Base-by-base conservation (phyloP, 768 basidiomycete species). In the Trametes punicea region DNA sequence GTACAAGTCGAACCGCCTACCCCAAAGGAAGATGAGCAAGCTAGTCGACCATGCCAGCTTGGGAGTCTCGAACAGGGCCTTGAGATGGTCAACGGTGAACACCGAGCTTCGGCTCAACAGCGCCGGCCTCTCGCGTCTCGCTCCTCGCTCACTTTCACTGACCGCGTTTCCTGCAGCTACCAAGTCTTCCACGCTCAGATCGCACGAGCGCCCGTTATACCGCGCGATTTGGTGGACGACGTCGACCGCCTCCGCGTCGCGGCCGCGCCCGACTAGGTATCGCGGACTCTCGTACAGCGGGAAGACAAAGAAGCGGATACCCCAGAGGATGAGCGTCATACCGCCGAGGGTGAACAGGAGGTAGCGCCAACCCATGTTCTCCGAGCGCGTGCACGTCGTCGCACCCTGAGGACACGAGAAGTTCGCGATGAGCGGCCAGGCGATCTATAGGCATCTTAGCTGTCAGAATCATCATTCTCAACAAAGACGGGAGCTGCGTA, bases 301-400 rank as follows among this genome's bases (percentile, higher is more conserved):
- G 70, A 85, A 84, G 25, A 73, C 61, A 64, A 81, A 78, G 67
- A 81, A 75, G 36, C 82, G 79, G 59, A 80, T 55, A 10, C 64
- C 70, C 75, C 80, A 83, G n/a, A 82, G 67, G 49, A 82, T 55
- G 33, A 85, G 70, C 23, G 75, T 81, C 36, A 83, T 57, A 8
- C 74, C 81, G 2, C 83, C 81, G 34, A 83, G 75, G 0, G 74
- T 73, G 64, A 81, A 76, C 29, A 83, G 68, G 23, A 83, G 74
- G 63, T 84, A 84, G 26, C 84, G 72, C 83, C 84, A 85, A 21
- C 84, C 83, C 82, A 81, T 84, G 60, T 84, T 85, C 18, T 78
- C 60, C 2, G 72, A 65, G 45, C 70, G 74, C 33, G 72, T 55
- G 57, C 80, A 80, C 3, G 70, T 62, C 6, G 66, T 60, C 0